Base-by-base conservation (phyloP, 768 basidiomycete genomes). In the Leccinum uliginosum region DNA sequence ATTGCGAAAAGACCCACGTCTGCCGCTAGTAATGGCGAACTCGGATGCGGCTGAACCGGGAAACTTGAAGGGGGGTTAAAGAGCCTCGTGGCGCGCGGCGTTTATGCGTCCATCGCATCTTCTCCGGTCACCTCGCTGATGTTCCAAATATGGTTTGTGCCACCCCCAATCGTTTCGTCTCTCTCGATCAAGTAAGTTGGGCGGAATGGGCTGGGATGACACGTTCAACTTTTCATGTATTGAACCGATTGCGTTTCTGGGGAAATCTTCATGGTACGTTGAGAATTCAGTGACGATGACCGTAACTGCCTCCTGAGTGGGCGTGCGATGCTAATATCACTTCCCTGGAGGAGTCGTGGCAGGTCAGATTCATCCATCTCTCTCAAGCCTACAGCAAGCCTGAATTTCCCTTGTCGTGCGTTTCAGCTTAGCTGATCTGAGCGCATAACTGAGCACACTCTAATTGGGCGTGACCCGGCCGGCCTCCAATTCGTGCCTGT, bases 21-120 rank as follows among this genome's bases (percentile, higher is more conserved):
- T 23, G 40, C 19, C n/a, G 4, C n/a, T 40, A 10, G 40, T 40
- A 19, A 38, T 38, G 17, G 35, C 17, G 30, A 30, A 30, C 30
- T 30, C 30, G 17, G 40, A 17, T 38, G 38, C 10, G 40, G 19
- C 40, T 19, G 40, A 43, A 43, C 5, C n/a, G 2, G 35, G 19
- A 19, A 30, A 30, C 30, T 30, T 30, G 30, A 19, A 43, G 4
- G 21, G 44, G 30, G 11, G 34, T 2, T 61, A 50, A 38, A 55
- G 45, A 12, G 29, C 62, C 62, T 45, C 50, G 45, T 54, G 38
- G 48, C 40, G 19, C 19, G 27, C 43, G 46, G 56, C 11, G 48
- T 27, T 44, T 21, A 29, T 30, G 40, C 19, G 51, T 43, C 29
- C 34, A 45, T 45, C 32, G 15, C 14, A 52, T 24, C 32, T 40